A percentile compares a stretch with the other conserved stretches of the same genome.
phyloP scores from a whole-genome alignment of 768 basidiomycete species.

The Grammothele lineata region DNA sequence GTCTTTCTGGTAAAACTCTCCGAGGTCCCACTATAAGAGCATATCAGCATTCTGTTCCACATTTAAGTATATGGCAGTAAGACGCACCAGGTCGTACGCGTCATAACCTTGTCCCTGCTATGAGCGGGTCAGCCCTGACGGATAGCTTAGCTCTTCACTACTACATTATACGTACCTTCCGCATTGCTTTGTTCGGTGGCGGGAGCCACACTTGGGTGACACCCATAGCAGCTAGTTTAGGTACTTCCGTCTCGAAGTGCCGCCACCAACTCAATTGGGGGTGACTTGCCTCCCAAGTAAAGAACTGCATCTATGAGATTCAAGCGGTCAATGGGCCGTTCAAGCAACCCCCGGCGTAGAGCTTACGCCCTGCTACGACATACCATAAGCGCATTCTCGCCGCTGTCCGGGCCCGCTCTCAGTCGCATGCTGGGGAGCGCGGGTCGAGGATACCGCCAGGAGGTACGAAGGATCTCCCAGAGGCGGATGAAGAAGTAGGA shows the following conservation, averaged over 20 bases:
- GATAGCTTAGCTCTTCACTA: too few relatives aligned
- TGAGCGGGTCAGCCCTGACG: too few relatives aligned
- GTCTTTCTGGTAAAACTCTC: constrained; percentile 80
- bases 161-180: constrained; percentile 50
- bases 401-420: constrained; percentile 38
- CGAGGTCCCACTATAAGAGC: constrained; percentile 73
- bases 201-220: constrained; percentile 83
- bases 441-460: constrained; percentile 25
- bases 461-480: constrained; percentile 11
- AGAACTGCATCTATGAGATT: constrained; percentile 64
- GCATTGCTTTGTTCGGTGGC: constrained; percentile 76
- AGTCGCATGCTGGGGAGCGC: constrained; percentile 60
- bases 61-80: too few relatives aligned
- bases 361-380: too few relatives aligned
- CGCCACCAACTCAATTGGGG: constrained; percentile 74
- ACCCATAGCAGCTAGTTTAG: constrained; percentile 59
- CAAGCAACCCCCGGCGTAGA: too few relatives aligned
- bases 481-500: constrained; percentile 1
- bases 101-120: constrained; percentile 79
- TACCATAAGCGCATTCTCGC: constrained; percentile 68
- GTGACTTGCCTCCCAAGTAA: constrained; percentile 71
- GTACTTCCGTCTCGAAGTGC: constrained; percentile 63
- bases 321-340: too few relatives aligned
- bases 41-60: too few relatives aligned
- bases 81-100: constrained; percentile 74